Evolutionary conservation across 176 grass and related monocot genomes (phyloP).

Genomic region (Hordeum marinum): DNA sequence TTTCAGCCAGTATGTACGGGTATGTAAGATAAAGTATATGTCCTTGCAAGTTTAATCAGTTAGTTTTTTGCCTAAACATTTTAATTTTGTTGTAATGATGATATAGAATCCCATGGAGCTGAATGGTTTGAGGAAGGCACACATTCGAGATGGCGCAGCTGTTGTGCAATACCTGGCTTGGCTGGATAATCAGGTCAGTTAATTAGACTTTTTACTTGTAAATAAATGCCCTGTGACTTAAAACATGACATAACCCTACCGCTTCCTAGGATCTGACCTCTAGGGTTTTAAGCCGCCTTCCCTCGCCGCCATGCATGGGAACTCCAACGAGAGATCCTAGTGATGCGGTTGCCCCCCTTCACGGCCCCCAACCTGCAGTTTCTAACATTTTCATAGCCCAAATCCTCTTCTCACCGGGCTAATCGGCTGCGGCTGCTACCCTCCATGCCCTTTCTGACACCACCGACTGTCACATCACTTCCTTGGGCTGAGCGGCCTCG

Average conservation of each 20-base stretch:
- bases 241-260: slow-evolving; percentile 25
- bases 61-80: slow-evolving; percentile 5
- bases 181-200: slow-evolving; percentile 82
- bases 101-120: slow-evolving; percentile 76
- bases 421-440: slow-evolving; percentile 24
- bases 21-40: background rate
- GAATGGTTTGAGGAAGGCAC: slow-evolving; percentile 87
- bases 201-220: slow-evolving; percentile 16
- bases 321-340: slow-evolving; percentile 11
- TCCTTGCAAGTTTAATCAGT: background rate
- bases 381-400: slow-evolving; percentile 39
- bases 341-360: background rate
- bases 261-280: background rate
- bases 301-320: slow-evolving; percentile 47
- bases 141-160: slow-evolving; percentile 92
- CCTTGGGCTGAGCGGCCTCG: slow-evolving; percentile 32
- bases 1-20: background rate
- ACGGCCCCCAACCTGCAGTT: background rate
- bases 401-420: slow-evolving; percentile 47
- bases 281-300: slow-evolving; percentile 12
- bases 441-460: slow-evolving; percentile 49
- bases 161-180: slow-evolving; percentile 89
- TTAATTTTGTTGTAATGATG: slow-evolving; percentile 28
- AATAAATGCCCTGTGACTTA: background rate
- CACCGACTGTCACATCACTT: slow-evolving; percentile 30